phyloP scores from a whole-genome alignment of 345 rosid genomes.

The Euclidium syriacum region DNA sequence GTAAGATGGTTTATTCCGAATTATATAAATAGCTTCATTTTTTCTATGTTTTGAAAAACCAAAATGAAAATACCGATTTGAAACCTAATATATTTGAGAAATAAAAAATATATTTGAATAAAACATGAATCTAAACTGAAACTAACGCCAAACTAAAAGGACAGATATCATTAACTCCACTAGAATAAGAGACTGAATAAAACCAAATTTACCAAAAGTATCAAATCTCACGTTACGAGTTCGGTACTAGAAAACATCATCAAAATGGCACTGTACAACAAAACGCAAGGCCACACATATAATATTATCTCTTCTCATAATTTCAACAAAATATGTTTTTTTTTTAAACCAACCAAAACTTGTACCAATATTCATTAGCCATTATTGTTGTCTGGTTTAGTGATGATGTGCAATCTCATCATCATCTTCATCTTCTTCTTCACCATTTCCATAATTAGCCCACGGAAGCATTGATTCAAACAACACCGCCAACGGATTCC shows the following conservation, averaged over 20 bases:
- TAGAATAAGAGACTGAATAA: background rate
- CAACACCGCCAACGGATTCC: constrained; percentile 54
- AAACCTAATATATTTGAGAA: too few species aligned
- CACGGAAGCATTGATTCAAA: constrained; percentile 78
- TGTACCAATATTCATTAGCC: constrained; percentile 15
- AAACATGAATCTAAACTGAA: too few species aligned
- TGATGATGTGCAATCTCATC: constrained; percentile 11
- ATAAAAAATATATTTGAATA: too few species aligned
- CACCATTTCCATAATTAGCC: constrained; percentile 48
- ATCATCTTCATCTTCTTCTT: constrained; percentile 26
- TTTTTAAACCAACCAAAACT: constrained; percentile 1
- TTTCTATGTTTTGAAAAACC: too few species aligned
- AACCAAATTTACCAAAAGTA: background rate
- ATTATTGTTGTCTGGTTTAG: constrained; percentile 35
- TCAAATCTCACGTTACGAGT: background rate
- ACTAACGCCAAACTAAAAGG: too few species aligned
- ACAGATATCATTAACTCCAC: background rate
- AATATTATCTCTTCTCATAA: background rate
- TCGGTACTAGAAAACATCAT: too few species aligned
- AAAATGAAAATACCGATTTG: too few species aligned
- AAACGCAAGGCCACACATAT: background rate
- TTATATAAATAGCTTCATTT: too few species aligned
- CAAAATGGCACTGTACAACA: constrained; percentile 18
- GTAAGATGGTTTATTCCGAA: too few species aligned
- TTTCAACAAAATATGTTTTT: background rate